Conservation (phyloP, 768 basidiomycete species). For the Cytidiella melzeri region DNA sequence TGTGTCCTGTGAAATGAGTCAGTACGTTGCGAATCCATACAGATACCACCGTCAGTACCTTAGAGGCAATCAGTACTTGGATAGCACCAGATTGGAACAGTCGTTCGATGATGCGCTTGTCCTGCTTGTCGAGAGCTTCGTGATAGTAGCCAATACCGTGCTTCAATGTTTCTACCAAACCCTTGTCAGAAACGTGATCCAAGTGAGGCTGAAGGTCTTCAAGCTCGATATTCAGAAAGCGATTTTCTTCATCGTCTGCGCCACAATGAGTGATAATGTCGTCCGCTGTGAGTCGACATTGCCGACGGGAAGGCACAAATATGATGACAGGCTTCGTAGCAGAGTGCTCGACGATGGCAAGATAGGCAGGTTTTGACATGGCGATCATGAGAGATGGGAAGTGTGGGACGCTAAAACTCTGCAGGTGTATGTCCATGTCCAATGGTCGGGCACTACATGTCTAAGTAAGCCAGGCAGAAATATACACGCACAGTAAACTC, state of each 20-base stretch:
- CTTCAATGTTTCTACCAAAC: conserved; percentile 72
- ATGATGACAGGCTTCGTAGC: conserved; percentile 81
- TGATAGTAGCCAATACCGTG: conserved; percentile 95
- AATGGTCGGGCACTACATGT: conserved; percentile 78
- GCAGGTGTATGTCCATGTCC: conserved; percentile 95
- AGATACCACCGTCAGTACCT: conserved; percentile 39
- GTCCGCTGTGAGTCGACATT: conserved; percentile 90
- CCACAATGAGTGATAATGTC: conserved; percentile 85
- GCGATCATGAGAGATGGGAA: conserved; percentile 98
- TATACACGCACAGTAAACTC: conserved; percentile 12
- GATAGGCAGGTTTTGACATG: conserved; percentile 98
- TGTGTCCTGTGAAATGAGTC: conserved; percentile 56
- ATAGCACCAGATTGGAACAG: conserved; percentile 93
- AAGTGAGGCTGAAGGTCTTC: conserved; percentile 83
- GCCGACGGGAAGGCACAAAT: conserved; percentile 90
- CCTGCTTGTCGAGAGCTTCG: conserved; percentile 86
- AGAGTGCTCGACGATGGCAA: conserved; percentile 86
- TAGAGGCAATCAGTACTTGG: conserved; percentile 90
- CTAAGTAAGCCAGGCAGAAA: not conserved
- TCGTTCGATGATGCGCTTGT: conserved; percentile 89
- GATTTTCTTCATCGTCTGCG: conserved; percentile 77
- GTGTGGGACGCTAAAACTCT: conserved; percentile 94
- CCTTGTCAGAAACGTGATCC: conserved; percentile 73
- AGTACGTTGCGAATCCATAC: not conserved
- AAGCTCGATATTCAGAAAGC: conserved; percentile 86